Evolutionary conservation across 495 filamentous ascomycete genomes (phyloP).

Genomic region (Thermothielavioides terrestris): DNA sequence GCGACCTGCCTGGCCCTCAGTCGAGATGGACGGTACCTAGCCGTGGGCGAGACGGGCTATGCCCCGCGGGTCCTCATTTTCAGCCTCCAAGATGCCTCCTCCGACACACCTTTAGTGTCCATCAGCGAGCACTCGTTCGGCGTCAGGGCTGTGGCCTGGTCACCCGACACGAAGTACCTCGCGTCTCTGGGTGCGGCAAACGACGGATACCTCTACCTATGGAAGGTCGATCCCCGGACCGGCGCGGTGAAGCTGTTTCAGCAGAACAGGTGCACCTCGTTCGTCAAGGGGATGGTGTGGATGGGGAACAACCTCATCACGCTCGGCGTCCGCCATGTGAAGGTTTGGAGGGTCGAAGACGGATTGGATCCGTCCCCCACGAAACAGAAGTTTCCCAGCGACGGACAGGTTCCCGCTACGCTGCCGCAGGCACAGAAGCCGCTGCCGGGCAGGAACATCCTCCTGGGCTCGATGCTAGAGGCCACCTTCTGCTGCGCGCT

Average conservation of each 20-base stretch:
- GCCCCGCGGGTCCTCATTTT: conserved; percentile 87
- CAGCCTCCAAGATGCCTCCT: conserved; percentile 64
- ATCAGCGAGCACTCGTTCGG: conserved; percentile 87
- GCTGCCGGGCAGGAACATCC: conserved; percentile 55
- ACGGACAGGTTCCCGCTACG: conserved; percentile 26
- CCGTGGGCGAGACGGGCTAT: conserved; percentile 94
- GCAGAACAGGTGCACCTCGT: conserved; percentile 87
- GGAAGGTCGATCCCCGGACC: conserved; percentile 74
- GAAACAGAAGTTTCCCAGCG: conserved; percentile 38
- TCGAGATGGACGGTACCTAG: conserved; percentile 78
- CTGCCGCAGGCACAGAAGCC: conserved; percentile 35
- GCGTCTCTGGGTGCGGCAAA: conserved; percentile 81
- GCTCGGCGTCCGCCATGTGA: conserved; percentile 82
- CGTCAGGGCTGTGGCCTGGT: conserved; percentile 82
- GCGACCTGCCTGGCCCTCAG: conserved; percentile 91
- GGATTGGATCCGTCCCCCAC: conserved; percentile 35
- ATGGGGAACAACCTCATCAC: conserved; percentile 56
- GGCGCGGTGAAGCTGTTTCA: conserved; percentile 80
- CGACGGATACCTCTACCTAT: conserved; percentile 91
- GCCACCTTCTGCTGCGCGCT: conserved; percentile 73
- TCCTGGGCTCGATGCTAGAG: conserved; percentile 71
- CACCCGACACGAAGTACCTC: conserved; percentile 74
- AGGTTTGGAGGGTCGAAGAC: conserved; percentile 82
- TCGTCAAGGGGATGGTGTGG: conserved; percentile 79
- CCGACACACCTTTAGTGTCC: conserved; percentile 74